Evolutionary conservation across 106 monocot genomes (phyloP).

Genomic region (Gastrodia elata): DNA sequence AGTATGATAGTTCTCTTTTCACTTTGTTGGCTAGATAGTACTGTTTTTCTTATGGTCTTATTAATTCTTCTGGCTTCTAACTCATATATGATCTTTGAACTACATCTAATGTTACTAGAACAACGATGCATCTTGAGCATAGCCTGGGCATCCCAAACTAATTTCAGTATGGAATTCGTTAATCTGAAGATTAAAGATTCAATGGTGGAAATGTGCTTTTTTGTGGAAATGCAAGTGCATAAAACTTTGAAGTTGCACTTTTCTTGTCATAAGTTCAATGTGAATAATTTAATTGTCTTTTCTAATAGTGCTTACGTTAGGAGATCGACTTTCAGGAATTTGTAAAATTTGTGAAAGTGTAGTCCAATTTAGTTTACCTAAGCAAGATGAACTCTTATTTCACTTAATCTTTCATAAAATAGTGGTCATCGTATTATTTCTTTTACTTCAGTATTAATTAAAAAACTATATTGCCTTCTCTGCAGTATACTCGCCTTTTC

Average conservation of each 20-base stretch:
- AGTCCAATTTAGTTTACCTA: neutral
- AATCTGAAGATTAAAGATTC: neutral
- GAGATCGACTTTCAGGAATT: no score
- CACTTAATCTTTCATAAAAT: neutral
- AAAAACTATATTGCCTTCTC: neutral
- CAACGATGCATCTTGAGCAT: neutral
- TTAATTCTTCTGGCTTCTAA: neutral
- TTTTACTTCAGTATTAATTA: neutral
- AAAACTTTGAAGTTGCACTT: neutral
- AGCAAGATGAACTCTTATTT: neutral
- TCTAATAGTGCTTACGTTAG: neutral
- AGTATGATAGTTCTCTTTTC: slow-evolving; percentile 36
- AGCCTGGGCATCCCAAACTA: neutral
- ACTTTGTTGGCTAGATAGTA: neutral
- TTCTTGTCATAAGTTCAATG: neutral
- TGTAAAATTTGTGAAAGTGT: no score
- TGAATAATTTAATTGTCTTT: neutral
- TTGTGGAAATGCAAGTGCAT: slow-evolving; percentile 1
- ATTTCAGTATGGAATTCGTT: slow-evolving; percentile 1
- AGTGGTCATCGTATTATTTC: neutral
- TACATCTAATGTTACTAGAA: neutral
- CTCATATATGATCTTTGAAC: neutral
- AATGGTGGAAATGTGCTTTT: neutral
- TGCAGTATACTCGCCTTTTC: neutral
- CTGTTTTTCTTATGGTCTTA: neutral